These are phyloP conservation scores for Hypomyces rosellus DNA, from an alignment of 2,329 filamentous ascomycete species.

Conservation along the genomic window DNA sequence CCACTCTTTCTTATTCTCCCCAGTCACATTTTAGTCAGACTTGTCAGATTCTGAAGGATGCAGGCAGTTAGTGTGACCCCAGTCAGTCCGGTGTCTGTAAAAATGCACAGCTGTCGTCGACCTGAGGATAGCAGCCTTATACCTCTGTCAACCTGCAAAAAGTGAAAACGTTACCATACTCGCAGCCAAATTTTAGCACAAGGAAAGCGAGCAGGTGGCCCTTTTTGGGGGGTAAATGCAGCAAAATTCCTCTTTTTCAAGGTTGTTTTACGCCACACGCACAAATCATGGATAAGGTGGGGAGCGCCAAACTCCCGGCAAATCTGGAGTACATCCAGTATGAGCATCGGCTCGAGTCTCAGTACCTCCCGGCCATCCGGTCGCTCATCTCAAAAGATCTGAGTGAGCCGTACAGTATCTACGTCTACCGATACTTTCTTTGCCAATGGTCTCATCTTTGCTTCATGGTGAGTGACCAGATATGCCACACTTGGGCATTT, in stretches of 20 bases:
- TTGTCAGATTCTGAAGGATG: no score
- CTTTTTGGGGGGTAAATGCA: not conserved
- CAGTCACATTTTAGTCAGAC: no score
- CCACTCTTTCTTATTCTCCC: no score
- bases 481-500: not conserved
- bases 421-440: slow-evolving; percentile 96
- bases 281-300: slow-evolving; percentile 28
- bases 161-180: no score
- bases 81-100: no score
- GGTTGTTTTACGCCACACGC: not conserved
- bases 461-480: slow-evolving; percentile 63
- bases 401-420: slow-evolving; percentile 98
- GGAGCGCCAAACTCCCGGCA: slow-evolving; percentile 31
- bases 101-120: no score
- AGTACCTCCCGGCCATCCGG: slow-evolving; percentile 78
- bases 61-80: no score
- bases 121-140: no score
- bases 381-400: slow-evolving; percentile 92
- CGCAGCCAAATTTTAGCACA: no score
- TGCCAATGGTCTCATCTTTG: slow-evolving; percentile 98
- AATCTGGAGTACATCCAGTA: slow-evolving; percentile 57
- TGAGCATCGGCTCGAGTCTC: slow-evolving; percentile 51
- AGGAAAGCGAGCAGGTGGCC: not conserved
- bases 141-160: no score
- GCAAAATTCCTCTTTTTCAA: no score